Percentiles rank a stretch among this genome's conserved stretches.
Evolutionary conservation across 345 rosid species (phyloP).

Genomic region (Atalantia buxifolia): DNA sequence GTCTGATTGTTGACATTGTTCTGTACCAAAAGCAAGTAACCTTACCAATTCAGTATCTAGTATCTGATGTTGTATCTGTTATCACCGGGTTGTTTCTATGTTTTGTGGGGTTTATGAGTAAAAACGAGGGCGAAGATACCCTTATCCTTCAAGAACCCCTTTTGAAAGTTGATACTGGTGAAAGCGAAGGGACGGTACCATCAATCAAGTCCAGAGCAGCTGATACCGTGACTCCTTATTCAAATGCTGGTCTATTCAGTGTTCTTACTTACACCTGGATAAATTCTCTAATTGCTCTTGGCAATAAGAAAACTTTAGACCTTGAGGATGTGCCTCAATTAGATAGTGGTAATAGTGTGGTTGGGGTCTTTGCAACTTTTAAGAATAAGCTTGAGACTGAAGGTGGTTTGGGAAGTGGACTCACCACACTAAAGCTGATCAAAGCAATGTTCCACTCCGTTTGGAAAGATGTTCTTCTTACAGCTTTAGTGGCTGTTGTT

Average conservation of each 20-base stretch:
- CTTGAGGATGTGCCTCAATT: slow-evolving; percentile 74
- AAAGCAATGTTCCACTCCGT: slow-evolving; percentile 41
- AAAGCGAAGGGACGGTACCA: slow-evolving; percentile 3
- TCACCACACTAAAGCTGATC: slow-evolving; percentile 45
- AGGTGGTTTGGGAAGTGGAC: slow-evolving; percentile 22
- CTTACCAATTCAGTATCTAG: slow-evolving; percentile 8
- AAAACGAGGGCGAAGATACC: slow-evolving; percentile 6
- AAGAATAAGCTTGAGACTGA: slow-evolving; percentile 41
- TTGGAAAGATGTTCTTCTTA: slow-evolving; percentile 44
- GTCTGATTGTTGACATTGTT: slow-evolving; percentile 36
- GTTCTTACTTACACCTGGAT: slow-evolving; percentile 61
- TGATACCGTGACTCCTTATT: slow-evolving; percentile 43
- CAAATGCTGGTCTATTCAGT: slow-evolving; percentile 44
- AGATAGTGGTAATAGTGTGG: slow-evolving; percentile 42
- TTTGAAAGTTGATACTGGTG: slow-evolving; percentile 30
- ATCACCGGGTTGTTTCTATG: slow-evolving; percentile 17
- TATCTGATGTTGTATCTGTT: slow-evolving; percentile 20
- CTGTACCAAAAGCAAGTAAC: not conserved
- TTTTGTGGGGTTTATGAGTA: slow-evolving; percentile 9
- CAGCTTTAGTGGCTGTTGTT: slow-evolving; percentile 35
- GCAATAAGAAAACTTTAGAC: slow-evolving; percentile 56
- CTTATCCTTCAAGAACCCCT: slow-evolving; percentile 50
- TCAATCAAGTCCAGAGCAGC: slow-evolving; percentile 31
- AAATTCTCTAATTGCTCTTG: slow-evolving; percentile 52
- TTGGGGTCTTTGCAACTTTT: slow-evolving; percentile 34